Evolutionary conservation across 2,329 filamentous ascomycete species (phyloP), one percentile per base, ranked within the genome.

Genomic region (Aspergillus glaucus): DNA sequence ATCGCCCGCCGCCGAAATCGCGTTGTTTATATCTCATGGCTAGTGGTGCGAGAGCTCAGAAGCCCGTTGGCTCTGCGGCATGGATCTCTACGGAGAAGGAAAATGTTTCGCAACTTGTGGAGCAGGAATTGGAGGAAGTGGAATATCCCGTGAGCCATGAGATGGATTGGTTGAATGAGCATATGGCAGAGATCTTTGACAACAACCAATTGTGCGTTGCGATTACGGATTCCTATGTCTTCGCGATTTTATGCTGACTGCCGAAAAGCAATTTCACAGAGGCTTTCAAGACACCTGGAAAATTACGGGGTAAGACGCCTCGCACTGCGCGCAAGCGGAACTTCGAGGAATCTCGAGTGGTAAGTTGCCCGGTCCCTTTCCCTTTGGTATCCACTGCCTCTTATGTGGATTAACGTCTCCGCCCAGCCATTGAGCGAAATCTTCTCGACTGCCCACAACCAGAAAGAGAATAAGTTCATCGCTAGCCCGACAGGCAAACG

Each of bases 81-180:
- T 98, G 93, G 93, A 82, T 96, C 56, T 75, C 84, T 28, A 84
- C 88, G 57, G 93, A 98, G 75, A 82, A 91, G 59, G 79, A 85
- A 40, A 87, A 91, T 62, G 85, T 88, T 12, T 75, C 83, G 47
- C 80, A 87, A 56, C 84, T 96, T 54, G 80, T 87, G 14, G 79
- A 86, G 43, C 81, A 89, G 48, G 93, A 97, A 68, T 80, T 88
- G 47, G 92, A 97, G 58, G 94, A 98, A 72, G 94, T 97, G 64
- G 82, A 87, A 40, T 97, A 88, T 72, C 89, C 90, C 26, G 91
- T 88, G 53, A 83, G 88, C 50, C 95, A 97, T 71, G 93, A 98
- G 68, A 76, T 97, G 63, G 91, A 97, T 66, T 98, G 93, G 93
- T 77, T 98, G 60, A 97, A 98, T 64, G 93, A 97, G 73, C 93